These are phyloP conservation scores for Begonia loranthoides DNA, from an alignment of 306 rosid genomes.

Conservation along the genomic window DNA sequence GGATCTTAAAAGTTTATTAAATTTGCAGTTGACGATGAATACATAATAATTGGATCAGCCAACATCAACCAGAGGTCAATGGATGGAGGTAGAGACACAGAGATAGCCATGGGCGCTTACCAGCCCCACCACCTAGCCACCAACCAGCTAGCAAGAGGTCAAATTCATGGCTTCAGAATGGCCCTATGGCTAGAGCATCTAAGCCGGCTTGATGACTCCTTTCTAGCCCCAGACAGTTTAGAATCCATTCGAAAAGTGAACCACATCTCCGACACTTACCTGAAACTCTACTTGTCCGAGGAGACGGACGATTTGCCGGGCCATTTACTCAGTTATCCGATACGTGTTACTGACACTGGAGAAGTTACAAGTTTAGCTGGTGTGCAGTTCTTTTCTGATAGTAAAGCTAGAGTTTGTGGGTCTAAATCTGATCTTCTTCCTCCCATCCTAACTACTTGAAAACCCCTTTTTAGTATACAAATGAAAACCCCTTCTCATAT, in stretches of 20 bases:
- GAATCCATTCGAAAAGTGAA: constrained; percentile 30
- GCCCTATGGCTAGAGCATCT: constrained; percentile 45
- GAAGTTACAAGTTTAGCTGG: constrained; percentile 18
- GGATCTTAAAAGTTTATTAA: background rate
- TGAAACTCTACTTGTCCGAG: constrained; percentile 18
- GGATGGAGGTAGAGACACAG: constrained; percentile 39
- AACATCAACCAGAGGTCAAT: constrained; percentile 45
- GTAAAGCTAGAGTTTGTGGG: constrained; percentile 28
- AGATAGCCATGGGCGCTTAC: constrained; percentile 44
- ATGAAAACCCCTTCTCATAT: no score
- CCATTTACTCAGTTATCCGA: constrained; percentile 38
- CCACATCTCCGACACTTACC: constrained; percentile 14
- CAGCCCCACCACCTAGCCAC: constrained; percentile 34
- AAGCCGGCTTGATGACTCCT: constrained; percentile 20
- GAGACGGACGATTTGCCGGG: constrained; percentile 24
- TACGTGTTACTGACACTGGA: constrained; percentile 19
- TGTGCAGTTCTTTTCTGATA: constrained; percentile 26
- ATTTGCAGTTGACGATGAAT: constrained; percentile 36
- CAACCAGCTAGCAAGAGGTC: constrained; percentile 20
- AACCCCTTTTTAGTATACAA: no score
- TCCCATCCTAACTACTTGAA: constrained; percentile 28
- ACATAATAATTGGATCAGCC: constrained; percentile 38
- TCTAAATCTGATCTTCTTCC: constrained; percentile 29
- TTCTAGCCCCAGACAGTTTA: constrained; percentile 22
- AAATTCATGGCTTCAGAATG: constrained; percentile 39